These are phyloP conservation scores for Oryza glaberrima DNA, from an alignment of 176 grass and related monocot species.

Conservation along the genomic window DNA sequence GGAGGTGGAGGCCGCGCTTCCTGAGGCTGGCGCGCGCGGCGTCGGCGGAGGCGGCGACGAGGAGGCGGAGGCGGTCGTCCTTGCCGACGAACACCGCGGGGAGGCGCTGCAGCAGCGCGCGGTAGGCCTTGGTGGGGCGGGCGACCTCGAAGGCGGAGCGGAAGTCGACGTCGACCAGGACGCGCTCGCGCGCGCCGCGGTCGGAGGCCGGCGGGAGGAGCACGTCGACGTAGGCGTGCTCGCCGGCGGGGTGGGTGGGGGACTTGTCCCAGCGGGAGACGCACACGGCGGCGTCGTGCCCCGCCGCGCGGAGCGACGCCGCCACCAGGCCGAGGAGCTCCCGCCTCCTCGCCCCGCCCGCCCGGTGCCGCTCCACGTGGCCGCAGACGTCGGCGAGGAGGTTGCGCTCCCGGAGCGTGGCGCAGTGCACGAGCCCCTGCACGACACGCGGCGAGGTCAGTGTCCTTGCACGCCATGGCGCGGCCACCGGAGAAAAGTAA, in stretches of 20 bases:
- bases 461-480: neutral
- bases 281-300: slow-evolving; percentile 61
- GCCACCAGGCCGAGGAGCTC: slow-evolving; percentile 54
- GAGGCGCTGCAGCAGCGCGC: slow-evolving; percentile 61
- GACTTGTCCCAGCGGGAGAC: slow-evolving; percentile 71
- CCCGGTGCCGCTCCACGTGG: slow-evolving; percentile 55
- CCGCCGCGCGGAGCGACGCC: slow-evolving; percentile 46
- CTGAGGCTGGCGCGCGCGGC: slow-evolving; percentile 65
- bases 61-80: slow-evolving; percentile 62
- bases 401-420: slow-evolving; percentile 75
- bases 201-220: slow-evolving; percentile 37
- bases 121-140: slow-evolving; percentile 67
- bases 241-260: slow-evolving; percentile 52
- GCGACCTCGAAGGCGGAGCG: slow-evolving; percentile 78
- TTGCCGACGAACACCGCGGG: slow-evolving; percentile 78
- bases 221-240: slow-evolving; percentile 79
- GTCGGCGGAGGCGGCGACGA: slow-evolving; percentile 60
- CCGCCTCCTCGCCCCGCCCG: slow-evolving; percentile 40
- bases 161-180: slow-evolving; percentile 75
- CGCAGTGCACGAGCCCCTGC: slow-evolving; percentile 77
- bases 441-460: neutral
- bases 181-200: slow-evolving; percentile 46
- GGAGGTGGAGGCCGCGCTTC: slow-evolving; percentile 73
- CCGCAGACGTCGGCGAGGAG: slow-evolving; percentile 68
- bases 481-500: neutral